These are phyloP conservation scores for Epicoccum sorghinum DNA, from an alignment of 2,329 filamentous ascomycete genomes.

Conservation along the genomic window DNA sequence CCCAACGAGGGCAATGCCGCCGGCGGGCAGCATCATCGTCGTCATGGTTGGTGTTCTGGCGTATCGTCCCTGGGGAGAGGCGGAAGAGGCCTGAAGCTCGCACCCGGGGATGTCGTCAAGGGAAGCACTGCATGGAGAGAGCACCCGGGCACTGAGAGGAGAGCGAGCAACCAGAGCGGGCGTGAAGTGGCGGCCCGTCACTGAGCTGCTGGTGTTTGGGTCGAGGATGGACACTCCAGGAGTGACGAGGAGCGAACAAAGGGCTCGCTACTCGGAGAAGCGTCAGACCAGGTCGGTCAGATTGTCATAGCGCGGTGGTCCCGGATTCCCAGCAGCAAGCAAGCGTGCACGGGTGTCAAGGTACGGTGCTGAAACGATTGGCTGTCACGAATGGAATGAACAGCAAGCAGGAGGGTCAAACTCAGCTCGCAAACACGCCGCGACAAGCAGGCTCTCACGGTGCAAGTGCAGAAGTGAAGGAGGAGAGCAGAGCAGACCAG, in stretches of 20 bases:
- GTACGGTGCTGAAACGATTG: constrained; percentile 50
- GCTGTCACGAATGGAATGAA: constrained; percentile 44
- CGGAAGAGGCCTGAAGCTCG: constrained; percentile 39
- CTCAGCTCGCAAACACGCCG: constrained; percentile 9
- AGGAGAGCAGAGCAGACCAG: constrained; percentile 11
- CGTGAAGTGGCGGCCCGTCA: constrained; percentile 31
- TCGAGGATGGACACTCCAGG: constrained; percentile 32
- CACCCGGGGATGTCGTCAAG: constrained; percentile 43
- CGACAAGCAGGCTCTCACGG: constrained; percentile 10
- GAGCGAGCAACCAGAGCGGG: constrained; percentile 34
- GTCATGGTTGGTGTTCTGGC: constrained; percentile 35
- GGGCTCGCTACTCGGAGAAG: constrained; percentile 39
- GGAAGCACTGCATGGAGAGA: constrained; percentile 49
- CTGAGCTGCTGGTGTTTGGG: constrained; percentile 33
- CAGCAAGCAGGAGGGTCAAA: constrained; percentile 18
- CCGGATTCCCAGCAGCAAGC: constrained; percentile 43
- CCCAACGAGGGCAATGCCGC: constrained; percentile 47
- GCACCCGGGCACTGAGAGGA: constrained; percentile 44
- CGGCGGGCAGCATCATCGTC: constrained; percentile 31
- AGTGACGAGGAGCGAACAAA: constrained; percentile 43
- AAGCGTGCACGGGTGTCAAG: constrained; percentile 46
- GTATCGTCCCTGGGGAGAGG: constrained; percentile 11
- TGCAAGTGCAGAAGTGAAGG: neutral
- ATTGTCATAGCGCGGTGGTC: constrained; percentile 48
- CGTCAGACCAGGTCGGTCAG: constrained; percentile 46